Percentiles rank a stretch among this genome's conserved stretches.
Conservation (phyloP, 1,139 yeast genomes). For the Taphrina populina region DNA sequence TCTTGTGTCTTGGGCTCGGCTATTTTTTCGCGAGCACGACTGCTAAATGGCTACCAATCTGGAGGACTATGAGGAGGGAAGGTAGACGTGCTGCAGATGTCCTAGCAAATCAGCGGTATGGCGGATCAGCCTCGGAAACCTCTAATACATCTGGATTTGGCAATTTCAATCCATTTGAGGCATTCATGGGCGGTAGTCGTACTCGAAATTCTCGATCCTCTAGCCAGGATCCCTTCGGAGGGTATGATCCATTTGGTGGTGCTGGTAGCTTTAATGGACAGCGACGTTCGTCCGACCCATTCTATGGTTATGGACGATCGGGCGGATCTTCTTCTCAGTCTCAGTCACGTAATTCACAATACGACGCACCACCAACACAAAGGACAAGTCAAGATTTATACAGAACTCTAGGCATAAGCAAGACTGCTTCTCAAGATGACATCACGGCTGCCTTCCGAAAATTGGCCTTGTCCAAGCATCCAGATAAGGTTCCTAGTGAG, state of each 20-base stretch:
- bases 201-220: background rate
- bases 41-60: conserved; percentile 17
- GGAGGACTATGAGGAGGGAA: conserved; percentile 27
- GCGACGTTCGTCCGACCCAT: conserved; percentile 18
- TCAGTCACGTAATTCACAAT: background rate
- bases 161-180: conserved; percentile 29
- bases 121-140: conserved; percentile 15
- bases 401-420: conserved; percentile 71
- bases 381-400: conserved; percentile 58
- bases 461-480: conserved; percentile 69
- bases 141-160: conserved; percentile 6
- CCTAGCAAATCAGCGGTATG: conserved; percentile 18
- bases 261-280: conserved; percentile 22
- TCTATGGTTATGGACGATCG: conserved; percentile 23
- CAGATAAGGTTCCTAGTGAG: conserved; percentile 63
- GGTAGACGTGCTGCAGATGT: conserved; percentile 26
- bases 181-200: conserved; percentile 19
- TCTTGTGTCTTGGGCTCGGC: conserved; percentile 4
- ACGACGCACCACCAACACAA: conserved; percentile 7
- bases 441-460: conserved; percentile 72
- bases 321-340: conserved; percentile 12
- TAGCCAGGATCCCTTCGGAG: conserved; percentile 4
- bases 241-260: conserved; percentile 16
- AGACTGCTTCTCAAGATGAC: conserved; percentile 56
- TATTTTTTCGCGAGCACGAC: conserved; percentile 19